Evolutionary conservation across 2,329 filamentous ascomycete species (phyloP).

Genomic region (Fusarium miscanthi): DNA sequence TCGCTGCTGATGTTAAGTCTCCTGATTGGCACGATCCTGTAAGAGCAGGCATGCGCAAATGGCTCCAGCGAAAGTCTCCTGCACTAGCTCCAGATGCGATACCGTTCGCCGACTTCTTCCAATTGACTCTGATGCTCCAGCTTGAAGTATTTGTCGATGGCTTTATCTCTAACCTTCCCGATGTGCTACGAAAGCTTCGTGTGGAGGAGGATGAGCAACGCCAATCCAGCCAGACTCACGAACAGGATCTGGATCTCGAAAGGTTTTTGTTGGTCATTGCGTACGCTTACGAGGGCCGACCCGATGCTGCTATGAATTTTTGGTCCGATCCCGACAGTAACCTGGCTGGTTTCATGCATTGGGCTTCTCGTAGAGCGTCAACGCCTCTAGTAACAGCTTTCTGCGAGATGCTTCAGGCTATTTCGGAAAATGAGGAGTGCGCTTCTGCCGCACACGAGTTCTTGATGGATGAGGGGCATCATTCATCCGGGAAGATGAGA

Average conservation of each 20-base stretch:
- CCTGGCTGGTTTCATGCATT: constrained; percentile 92
- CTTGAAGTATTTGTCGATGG: constrained; percentile 89
- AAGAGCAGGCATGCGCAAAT: constrained; percentile 82
- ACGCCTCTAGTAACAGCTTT: constrained; percentile 97
- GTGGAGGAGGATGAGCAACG: constrained; percentile 91
- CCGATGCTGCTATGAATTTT: constrained; percentile 86
- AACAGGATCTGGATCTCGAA: constrained; percentile 81
- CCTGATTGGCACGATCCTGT: constrained; percentile 90
- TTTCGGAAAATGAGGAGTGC: constrained; percentile 84
- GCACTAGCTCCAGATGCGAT: constrained; percentile 74
- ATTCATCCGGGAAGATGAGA: constrained; percentile 80
- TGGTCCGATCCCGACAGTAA: constrained; percentile 95
- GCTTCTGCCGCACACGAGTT: constrained; percentile 90
- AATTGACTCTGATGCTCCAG: constrained; percentile 78
- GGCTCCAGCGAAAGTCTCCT: constrained; percentile 83
- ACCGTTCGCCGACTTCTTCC: constrained; percentile 78
- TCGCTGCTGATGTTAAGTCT: constrained; percentile 83
- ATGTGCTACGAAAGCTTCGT: constrained; percentile 86
- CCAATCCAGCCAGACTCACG: constrained; percentile 71
- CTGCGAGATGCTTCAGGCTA: constrained; percentile 92
- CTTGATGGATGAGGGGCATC: constrained; percentile 83
- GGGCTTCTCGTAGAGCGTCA: constrained; percentile 94
- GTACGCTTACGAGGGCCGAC: constrained; percentile 87
- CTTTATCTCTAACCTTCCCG: constrained; percentile 95
- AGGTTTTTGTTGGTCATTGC: constrained; percentile 92